Evolutionary conservation across 495 filamentous ascomycete species (phyloP), one percentile per base, ranked within the genome.

Genomic region (Terfezia claveryi): DNA sequence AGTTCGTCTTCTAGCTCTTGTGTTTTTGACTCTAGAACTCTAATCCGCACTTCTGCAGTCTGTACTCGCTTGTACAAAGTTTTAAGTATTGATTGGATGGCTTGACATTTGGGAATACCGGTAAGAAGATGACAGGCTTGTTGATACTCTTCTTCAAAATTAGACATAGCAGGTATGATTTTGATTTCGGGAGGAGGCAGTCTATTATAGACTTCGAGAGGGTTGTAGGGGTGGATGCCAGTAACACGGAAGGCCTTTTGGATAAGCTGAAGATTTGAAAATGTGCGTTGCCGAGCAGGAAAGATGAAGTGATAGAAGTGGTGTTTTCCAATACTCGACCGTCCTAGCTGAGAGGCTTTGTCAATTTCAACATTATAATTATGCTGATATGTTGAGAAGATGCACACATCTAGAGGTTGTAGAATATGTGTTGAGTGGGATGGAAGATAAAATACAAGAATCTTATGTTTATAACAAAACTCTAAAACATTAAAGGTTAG

Each of bases 351-450:
- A 14, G 41, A 46, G 3, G 41, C 41, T 3, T 46, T 46, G 41
- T 46, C 41, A 6, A 46, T 46, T 6, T 46, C 41, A 46, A 46
- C 41, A 2, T 20, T 46, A 20, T 46, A 46, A 20, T 46, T 46
- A 20, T 46, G 41, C 4, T 46, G 17, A 46, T 46, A 46, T 46
- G 8, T 46, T 0, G 8, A 46, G 71, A 59, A 51, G 27, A 51
- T 12, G 12, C 50, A 32, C 0, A 51, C 50, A 27, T 51, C 23
- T 3, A 51, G 50, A 20, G 50, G 23, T 32, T 51, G 50, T 20
- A 51, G 14, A 4, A 51, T 20, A 6, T 51, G 14, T 2, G 6
- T 17, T 23, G 50, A 16, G 5, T 51, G 14, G 0, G 50, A 51
- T 23, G 5, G 50, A 0, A 51, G 5, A 23, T 5, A 51, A 23